These are phyloP conservation scores for Hypsizygus ulmarius DNA, from an alignment of 1,284 basidiomycete genomes.

Conservation along the genomic window DNA sequence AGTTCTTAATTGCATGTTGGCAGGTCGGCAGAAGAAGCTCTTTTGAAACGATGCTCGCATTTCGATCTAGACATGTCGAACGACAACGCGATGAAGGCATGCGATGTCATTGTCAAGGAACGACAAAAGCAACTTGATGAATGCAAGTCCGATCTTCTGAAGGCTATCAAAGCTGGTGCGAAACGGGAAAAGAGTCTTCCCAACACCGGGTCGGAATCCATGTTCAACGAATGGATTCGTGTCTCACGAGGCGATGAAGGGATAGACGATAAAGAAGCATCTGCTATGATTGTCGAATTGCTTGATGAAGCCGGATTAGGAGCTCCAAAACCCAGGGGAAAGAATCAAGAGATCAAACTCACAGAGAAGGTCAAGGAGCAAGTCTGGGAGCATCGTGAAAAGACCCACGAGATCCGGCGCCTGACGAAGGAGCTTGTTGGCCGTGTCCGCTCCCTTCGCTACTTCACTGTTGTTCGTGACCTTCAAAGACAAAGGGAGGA, in stretches of 20 bases:
- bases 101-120: slow-evolving; percentile 86
- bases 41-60: slow-evolving; percentile 91
- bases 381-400: slow-evolving; percentile 83
- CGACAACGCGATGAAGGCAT: slow-evolving; percentile 84
- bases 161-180: slow-evolving; percentile 65
- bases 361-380: slow-evolving; percentile 56
- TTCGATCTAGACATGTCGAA: slow-evolving; percentile 82
- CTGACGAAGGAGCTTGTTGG: slow-evolving; percentile 86
- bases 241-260: slow-evolving; percentile 61
- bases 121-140: slow-evolving; percentile 77
- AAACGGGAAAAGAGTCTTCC: slow-evolving; percentile 66
- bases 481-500: slow-evolving; percentile 71
- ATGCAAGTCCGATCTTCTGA: slow-evolving; percentile 73
- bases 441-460: slow-evolving; percentile 83
- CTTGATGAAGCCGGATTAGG: slow-evolving; percentile 64
- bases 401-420: slow-evolving; percentile 81
- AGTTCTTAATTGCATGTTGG: slow-evolving; percentile 7
- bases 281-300: slow-evolving; percentile 54
- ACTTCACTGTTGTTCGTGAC: slow-evolving; percentile 88
- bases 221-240: slow-evolving; percentile 75
- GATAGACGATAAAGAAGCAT: slow-evolving; percentile 75
- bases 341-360: slow-evolving; percentile 54
- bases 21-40: slow-evolving; percentile 85
- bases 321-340: slow-evolving; percentile 47
- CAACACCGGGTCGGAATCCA: slow-evolving; percentile 59